A percentile compares a stretch with the other conserved stretches of the same genome.
phyloP scores from a whole-genome alignment of 2,329 filamentous ascomycete species.

The Aureobasidium namibiae region DNA sequence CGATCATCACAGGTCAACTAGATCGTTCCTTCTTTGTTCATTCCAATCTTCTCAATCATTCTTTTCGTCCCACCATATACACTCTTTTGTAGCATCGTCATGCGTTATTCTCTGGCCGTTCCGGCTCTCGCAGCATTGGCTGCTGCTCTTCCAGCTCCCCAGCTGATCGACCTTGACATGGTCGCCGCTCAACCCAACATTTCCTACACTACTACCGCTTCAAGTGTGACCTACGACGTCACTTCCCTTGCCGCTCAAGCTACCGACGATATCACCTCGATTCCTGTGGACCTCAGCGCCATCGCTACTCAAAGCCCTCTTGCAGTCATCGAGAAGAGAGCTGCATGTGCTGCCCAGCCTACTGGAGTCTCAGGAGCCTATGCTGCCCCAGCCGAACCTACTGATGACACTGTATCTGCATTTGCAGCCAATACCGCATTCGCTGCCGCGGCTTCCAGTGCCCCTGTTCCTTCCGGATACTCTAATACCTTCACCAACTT shows the following conservation, averaged over 20 bases:
- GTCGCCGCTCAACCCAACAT: constrained; percentile 17
- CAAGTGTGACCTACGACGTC: constrained; percentile 18
- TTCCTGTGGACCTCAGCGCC: constrained; percentile 7
- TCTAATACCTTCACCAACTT: constrained; percentile 17
- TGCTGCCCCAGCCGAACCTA: constrained; percentile 1
- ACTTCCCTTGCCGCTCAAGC: constrained; percentile 18
- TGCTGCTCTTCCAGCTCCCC: constrained; percentile 18
- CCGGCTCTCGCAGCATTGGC: constrained; percentile 10
- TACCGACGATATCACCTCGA: constrained; percentile 12
- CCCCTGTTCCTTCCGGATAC: constrained; percentile 16
- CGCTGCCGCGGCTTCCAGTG: constrained; percentile 15
- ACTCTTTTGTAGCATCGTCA: background rate
- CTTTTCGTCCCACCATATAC: background rate
- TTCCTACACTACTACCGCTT: constrained; percentile 10
- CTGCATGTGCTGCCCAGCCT: constrained; percentile 15
- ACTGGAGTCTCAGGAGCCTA: constrained; percentile 8
- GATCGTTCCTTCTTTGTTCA: background rate
- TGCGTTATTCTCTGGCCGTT: constrained; percentile 4
- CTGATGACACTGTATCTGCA: constrained; percentile 16
- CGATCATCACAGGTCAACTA: constrained; percentile 2
- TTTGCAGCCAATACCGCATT: constrained; percentile 16
- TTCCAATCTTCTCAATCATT: background rate
- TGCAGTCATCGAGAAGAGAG: constrained; percentile 2
- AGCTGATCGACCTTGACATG: constrained; percentile 17
- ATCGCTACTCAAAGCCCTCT: background rate